phyloP scores from a whole-genome alignment of 2,329 filamentous ascomycete species.

The Colletotrichum sp. region DNA sequence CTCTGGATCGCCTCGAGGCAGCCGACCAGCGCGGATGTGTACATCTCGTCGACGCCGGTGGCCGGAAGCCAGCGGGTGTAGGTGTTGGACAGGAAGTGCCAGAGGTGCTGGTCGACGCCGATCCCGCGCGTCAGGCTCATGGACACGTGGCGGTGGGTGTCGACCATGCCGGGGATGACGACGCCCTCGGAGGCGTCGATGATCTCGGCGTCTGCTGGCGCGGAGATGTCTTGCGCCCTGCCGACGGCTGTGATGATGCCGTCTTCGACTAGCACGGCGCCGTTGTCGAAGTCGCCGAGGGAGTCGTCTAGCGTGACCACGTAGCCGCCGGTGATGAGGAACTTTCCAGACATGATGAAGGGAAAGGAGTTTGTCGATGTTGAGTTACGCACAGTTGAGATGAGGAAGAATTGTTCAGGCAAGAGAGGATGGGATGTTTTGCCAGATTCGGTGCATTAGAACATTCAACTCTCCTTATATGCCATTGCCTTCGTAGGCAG shows the following conservation, averaged over 20 bases:
- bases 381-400: background rate
- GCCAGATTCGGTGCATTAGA: background rate
- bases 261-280: background rate
- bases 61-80: background rate
- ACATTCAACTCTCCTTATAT: background rate
- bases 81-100: background rate
- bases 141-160: background rate
- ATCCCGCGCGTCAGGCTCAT: background rate
- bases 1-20: background rate
- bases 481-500: background rate
- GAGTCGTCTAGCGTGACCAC: background rate
- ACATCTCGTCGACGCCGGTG: background rate
- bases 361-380: background rate
- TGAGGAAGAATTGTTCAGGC: rapidly evolving
- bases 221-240: background rate
- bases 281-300: background rate
- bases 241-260: background rate
- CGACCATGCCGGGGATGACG: background rate
- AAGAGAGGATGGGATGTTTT: background rate
- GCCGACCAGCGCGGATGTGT: background rate
- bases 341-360: background rate
- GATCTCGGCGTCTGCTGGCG: background rate
- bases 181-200: background rate
- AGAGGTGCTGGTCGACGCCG: background rate
- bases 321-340: background rate